Conservation (phyloP, 2,329 filamentous ascomycete genomes). For the Penicillium sp. region DNA sequence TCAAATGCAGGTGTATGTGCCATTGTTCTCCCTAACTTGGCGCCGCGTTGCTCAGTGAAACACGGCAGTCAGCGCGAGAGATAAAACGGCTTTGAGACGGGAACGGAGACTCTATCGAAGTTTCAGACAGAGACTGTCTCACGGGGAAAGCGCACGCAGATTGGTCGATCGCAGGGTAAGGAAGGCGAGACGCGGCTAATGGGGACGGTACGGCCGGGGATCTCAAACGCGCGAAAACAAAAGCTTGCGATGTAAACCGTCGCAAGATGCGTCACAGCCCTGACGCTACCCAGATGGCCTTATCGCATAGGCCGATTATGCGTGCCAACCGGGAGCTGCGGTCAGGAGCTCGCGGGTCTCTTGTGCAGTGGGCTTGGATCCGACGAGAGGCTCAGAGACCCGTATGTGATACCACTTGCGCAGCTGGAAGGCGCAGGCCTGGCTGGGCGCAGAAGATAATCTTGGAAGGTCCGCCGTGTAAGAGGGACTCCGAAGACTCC, state of each 20-base stretch:
- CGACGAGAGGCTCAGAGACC: background rate
- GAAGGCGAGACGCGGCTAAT: conserved; percentile 4
- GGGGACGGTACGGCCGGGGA: background rate
- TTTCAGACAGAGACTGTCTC: conserved; percentile 7
- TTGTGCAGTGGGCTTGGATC: background rate
- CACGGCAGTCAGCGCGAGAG: background rate
- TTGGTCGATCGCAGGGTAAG: background rate
- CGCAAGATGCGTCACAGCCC: conserved; percentile 1
- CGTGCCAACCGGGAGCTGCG: conserved; percentile 3
- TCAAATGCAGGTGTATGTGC: conserved; percentile 56
- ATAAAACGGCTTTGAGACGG: too few species aligned
- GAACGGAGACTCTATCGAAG: background rate
- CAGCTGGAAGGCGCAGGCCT: background rate
- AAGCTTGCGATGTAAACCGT: conserved; percentile 5
- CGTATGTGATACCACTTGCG: conserved; percentile 1
- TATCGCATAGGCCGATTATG: too few species aligned
- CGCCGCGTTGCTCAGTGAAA: background rate
- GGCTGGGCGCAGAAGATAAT: conserved; percentile 1
- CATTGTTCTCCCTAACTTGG: conserved; percentile 13
- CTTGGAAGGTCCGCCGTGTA: background rate
- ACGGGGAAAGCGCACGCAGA: conserved; percentile 1
- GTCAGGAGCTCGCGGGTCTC: conserved; percentile 1
- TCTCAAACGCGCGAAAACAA: background rate
- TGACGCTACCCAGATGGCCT: too few species aligned
- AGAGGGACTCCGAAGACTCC: conserved; percentile 4